Evolutionary conservation across 106 monocot genomes (phyloP).

Genomic region (Dendrobium catenatum): DNA sequence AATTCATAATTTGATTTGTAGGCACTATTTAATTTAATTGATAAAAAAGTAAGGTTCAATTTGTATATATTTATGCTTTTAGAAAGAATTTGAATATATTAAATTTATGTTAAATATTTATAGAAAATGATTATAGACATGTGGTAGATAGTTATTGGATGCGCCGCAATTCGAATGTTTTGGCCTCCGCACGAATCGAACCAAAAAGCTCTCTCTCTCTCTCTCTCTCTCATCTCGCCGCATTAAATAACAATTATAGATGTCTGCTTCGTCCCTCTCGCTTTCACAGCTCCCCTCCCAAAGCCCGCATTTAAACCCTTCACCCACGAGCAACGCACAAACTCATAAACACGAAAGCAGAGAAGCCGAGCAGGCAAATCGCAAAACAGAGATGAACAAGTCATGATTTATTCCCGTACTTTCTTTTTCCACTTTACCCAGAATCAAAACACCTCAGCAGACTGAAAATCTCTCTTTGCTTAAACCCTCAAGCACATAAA

Average conservation of each 20-base stretch:
- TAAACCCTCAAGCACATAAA: not conserved
- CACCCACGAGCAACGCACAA: slow-evolving; percentile 7
- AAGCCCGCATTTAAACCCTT: slow-evolving; percentile 1
- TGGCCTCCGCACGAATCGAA: not conserved
- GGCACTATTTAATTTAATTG: too few relatives aligned
- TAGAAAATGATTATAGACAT: not conserved
- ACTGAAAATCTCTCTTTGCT: not conserved
- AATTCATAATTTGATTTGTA: too few relatives aligned
- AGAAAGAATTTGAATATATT: not conserved
- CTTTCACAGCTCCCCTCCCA: not conserved
- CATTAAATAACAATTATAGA: slow-evolving; percentile 1
- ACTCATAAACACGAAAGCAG: not conserved
- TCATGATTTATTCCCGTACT: slow-evolving; percentile 3
- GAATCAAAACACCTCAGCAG: not conserved
- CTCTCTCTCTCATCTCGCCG: not conserved
- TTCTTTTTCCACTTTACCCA: not conserved
- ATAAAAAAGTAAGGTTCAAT: too few relatives aligned
- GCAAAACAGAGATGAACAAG: not conserved
- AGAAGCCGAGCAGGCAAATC: slow-evolving; percentile 1
- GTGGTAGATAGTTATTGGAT: not conserved
- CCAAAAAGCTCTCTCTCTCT: not conserved
- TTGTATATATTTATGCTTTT: too few relatives aligned
- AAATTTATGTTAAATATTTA: too few relatives aligned
- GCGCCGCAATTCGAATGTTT: not conserved
- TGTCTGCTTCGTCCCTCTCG: slow-evolving; percentile 1